These are phyloP conservation scores for Boletales sp. DNA, from an alignment of 768 basidiomycete species.

Conservation along the genomic window DNA sequence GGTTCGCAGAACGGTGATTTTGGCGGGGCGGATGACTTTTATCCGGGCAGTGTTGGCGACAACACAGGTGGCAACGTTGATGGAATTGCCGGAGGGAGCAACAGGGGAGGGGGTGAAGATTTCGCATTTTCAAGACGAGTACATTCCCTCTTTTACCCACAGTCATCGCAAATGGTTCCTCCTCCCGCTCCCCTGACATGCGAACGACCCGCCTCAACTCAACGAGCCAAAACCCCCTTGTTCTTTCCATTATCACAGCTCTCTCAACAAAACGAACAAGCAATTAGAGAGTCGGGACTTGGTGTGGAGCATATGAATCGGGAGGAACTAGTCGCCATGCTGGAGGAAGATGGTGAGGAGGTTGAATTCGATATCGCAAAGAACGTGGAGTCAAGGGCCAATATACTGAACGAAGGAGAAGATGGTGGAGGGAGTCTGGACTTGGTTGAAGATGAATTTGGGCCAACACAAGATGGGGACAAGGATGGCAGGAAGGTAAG, in stretches of 20 bases:
- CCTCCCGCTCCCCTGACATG: constrained; percentile 1
- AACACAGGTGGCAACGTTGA: neutral
- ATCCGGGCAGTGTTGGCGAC: neutral
- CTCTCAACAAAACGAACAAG: constrained; percentile 50
- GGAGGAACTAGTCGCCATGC: constrained; percentile 52
- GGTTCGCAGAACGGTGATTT: constrained; percentile 17
- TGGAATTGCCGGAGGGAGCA: neutral
- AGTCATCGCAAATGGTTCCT: constrained; percentile 18
- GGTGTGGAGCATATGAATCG: constrained; percentile 64
- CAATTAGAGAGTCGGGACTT: constrained; percentile 57
- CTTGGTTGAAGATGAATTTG: constrained; percentile 32
- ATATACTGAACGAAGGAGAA: neutral
- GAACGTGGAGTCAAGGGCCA: neutral
- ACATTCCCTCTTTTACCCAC: constrained; percentile 24
- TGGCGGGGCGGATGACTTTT: constrained; percentile 9
- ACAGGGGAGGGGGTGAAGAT: constrained; percentile 2
- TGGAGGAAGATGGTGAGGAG: constrained; percentile 34
- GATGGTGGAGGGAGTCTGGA: constrained; percentile 25
- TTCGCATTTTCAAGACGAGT: constrained; percentile 1
- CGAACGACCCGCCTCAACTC: constrained; percentile 5
- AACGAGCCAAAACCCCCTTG: constrained; percentile 23
- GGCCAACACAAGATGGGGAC: constrained; percentile 28
- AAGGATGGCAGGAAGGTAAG: constrained; percentile 25
- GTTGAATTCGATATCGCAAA: constrained; percentile 23
- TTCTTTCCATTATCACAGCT: constrained; percentile 58